A percentile compares a stretch with the other conserved stretches of the same genome.
phyloP scores from a whole-genome alignment of 2,329 filamentous ascomycete species.

The Diaporthe sp. region DNA sequence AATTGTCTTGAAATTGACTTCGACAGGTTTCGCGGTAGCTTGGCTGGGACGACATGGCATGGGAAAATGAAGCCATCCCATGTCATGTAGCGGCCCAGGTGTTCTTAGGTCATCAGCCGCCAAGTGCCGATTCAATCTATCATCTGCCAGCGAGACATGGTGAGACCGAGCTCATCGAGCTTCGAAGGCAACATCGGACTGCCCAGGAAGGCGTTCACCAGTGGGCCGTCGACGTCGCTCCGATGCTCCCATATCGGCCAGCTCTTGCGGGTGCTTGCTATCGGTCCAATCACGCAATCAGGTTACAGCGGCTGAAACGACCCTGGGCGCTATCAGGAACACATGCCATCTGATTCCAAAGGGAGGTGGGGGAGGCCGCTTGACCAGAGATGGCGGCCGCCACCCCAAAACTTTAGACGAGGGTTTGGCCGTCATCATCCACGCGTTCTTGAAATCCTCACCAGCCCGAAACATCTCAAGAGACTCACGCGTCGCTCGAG shows the following conservation, averaged over 20 bases:
- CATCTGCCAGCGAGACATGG: constrained; percentile 24
- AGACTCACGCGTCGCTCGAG: not conserved
- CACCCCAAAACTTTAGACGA: not conserved
- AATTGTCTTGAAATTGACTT: not conserved
- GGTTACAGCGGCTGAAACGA: constrained; percentile 3
- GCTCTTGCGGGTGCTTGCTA: constrained; percentile 13
- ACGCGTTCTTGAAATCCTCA: constrained; percentile 1
- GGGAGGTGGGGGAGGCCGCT: not conserved
- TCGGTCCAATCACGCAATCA: constrained; percentile 13
- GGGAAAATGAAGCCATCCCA: not conserved
- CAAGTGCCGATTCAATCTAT: constrained; percentile 15
- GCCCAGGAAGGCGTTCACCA: constrained; percentile 18
- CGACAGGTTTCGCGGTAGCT: not conserved
- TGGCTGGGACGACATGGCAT: not conserved
- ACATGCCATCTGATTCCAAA: constrained; percentile 14
- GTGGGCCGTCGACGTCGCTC: constrained; percentile 8
- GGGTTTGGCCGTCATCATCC: not conserved
- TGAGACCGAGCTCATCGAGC: not conserved
- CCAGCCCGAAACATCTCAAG: constrained; percentile 7
- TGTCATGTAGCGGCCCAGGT: not conserved
- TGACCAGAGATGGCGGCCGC: not conserved
- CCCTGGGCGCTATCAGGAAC: not conserved
- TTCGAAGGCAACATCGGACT: constrained; percentile 8
- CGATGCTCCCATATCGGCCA: constrained; percentile 17
- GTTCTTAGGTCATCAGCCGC: constrained; percentile 4